Conservation (phyloP, 306 rosid genomes). For the Benincasa hispida region DNA sequence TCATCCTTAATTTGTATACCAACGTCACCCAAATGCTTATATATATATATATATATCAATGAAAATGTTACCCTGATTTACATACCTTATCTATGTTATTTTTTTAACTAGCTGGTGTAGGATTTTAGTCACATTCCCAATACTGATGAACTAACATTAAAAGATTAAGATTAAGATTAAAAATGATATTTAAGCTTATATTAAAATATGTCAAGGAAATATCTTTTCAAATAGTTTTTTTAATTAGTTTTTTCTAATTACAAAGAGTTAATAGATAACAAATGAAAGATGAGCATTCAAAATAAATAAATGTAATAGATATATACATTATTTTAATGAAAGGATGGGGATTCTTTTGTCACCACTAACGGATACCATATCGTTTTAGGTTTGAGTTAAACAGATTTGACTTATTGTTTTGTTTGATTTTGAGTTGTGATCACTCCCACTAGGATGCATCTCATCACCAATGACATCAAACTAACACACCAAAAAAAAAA, state of each 20-base stretch:
- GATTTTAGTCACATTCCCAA: no score
- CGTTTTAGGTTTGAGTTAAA: slow-evolving; percentile 21
- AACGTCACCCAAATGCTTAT: no score
- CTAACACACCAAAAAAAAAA: neutral
- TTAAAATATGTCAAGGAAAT: neutral
- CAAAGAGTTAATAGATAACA: neutral
- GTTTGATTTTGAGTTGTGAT: neutral
- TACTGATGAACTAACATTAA: no score
- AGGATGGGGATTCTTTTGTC: slow-evolving; percentile 23
- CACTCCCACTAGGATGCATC: neutral
- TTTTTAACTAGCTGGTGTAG: no score
- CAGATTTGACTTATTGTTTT: neutral
- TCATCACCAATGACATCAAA: neutral
- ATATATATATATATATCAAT: no score
- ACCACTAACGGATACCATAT: slow-evolving; percentile 28
- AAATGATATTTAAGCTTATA: neutral
- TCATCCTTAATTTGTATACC: no score
- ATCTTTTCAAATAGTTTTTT: neutral
- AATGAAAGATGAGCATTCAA: neutral
- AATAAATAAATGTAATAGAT: neutral
- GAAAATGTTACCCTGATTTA: no score
- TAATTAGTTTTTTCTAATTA: neutral
- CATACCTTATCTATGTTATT: no score
- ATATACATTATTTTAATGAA: neutral
- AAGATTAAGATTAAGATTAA: no score